Base-by-base conservation (phyloP, 2,329 filamentous ascomycete genomes). In the Ceratocystis diversiconidia region DNA sequence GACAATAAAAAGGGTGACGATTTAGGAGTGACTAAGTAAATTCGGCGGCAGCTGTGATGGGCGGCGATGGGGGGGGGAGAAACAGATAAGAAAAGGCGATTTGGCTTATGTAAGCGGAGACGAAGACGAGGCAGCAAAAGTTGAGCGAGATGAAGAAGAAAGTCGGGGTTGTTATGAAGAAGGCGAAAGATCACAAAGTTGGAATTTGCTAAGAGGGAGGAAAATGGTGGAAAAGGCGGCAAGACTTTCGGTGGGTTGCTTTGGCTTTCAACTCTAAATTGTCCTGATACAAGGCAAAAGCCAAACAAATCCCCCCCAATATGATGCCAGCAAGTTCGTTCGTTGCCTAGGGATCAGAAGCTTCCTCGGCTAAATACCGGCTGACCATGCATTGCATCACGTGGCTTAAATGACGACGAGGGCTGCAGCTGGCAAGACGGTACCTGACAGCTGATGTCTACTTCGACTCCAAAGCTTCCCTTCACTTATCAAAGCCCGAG, bases 311-410 rank as follows among this genome's bases (percentile, higher is more conserved):
- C 1, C n/a, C 46, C 8, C 50, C 50, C 25, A 12, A 55, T 55
- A 30, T 55, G 50, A 55, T 55, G 50, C 50, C 50, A 55, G 50
- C 50, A 25, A 55, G 50, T 55, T 55, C 50, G 19, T 19, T 55
- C 8, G 17, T 22, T 41, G 36, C 36, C 36, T 41, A 22, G 43
- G 61, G 61, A 62, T 62, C 61, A 62, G 61, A 46, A 62, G 61
- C 44, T 50, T 43, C 44, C 25, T 50, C 61, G 61, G 61, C 25
- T 62, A 62, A 62, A 62, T 25, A 28, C 2, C 44, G 61, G 61
- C 19, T 28, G 7, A 15, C 8, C 5, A 5, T 12, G 50, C 12
- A 25, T 19, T 22, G 17, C 25, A 6, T 55, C 50, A 55, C 50
- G 50, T 55, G 50, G 25, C 19, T 25, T 7, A 17, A 48, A 48